These are phyloP conservation scores for Craspedostauros australis DNA, from an alignment of 108 stramenopile genomes.

Conservation along the genomic window DNA sequence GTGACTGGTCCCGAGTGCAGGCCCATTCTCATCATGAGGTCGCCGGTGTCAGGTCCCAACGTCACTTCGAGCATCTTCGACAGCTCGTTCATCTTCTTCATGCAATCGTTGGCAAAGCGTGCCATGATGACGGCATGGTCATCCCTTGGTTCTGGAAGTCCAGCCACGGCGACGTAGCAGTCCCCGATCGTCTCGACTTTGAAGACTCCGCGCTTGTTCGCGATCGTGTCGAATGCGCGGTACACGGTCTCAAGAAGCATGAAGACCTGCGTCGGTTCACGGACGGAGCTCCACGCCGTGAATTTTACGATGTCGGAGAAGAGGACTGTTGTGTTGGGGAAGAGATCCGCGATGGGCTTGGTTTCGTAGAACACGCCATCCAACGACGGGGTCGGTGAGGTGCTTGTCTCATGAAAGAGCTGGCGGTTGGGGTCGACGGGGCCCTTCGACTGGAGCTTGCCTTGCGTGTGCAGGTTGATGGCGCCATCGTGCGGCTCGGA, in stretches of 20 bases:
- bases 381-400: too few species aligned
- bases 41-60: conserved; percentile 26
- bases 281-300: conserved; percentile 3
- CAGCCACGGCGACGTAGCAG: conserved; percentile 60
- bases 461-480: too few species aligned
- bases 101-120: conserved; percentile 35
- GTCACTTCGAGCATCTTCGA: conserved; percentile 12
- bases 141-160: conserved; percentile 36
- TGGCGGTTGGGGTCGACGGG: background rate
- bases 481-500: too few species aligned
- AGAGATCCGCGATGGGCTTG: conserved; percentile 53
- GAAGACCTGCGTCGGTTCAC: conserved; percentile 44
- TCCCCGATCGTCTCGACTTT: conserved; percentile 53
- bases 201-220: conserved; percentile 34
- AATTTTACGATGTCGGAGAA: conserved; percentile 49
- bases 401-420: too few species aligned
- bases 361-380: conserved; percentile 6
- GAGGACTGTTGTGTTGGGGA: conserved; percentile 39
- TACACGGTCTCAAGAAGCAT: conserved; percentile 41
- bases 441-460: background rate
- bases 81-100: conserved; percentile 21
- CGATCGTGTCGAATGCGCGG: conserved; percentile 37
- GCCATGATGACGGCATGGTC: conserved; percentile 51
- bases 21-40: conserved; percentile 40
- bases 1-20: conserved; percentile 47